A percentile compares a stretch with the other conserved stretches of the same genome.
These are phyloP conservation scores for Discostella pseudostelligera DNA, from an alignment of 108 stramenopile species.

Conservation along the genomic window DNA sequence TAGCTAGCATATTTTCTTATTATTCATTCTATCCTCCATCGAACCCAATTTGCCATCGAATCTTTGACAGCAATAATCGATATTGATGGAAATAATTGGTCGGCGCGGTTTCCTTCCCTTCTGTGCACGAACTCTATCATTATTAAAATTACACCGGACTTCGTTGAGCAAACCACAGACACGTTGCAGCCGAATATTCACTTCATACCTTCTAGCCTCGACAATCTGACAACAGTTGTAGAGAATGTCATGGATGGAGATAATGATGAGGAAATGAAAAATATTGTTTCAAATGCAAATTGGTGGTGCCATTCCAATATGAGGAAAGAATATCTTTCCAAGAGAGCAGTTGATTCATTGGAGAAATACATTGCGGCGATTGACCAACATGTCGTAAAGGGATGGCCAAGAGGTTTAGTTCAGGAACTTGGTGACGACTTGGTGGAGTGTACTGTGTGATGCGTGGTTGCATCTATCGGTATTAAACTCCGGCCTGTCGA, in stretches of 20 bases:
- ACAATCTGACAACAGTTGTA: constrained; percentile 34
- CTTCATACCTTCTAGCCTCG: constrained; percentile 46
- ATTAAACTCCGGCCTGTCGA: too few species aligned
- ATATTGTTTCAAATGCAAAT: constrained; percentile 45
- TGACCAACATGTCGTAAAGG: constrained; percentile 12
- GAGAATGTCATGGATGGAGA: constrained; percentile 26
- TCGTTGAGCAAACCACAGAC: constrained; percentile 43
- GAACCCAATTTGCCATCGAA: not conserved
- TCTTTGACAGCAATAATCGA: constrained; percentile 46
- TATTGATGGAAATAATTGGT: constrained; percentile 59
- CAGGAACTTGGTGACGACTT: constrained; percentile 6
- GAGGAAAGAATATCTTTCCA: constrained; percentile 14
- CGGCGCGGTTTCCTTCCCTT: constrained; percentile 44
- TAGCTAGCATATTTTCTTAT: not conserved
- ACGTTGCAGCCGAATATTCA: constrained; percentile 43
- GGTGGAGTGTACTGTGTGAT: constrained; percentile 20
- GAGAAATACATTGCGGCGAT: constrained; percentile 24
- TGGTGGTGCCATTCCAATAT: constrained; percentile 44
- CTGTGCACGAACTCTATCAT: constrained; percentile 54
- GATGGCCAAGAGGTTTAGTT: constrained; percentile 1
- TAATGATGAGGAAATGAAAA: constrained; percentile 32
- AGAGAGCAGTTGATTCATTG: constrained; percentile 18
- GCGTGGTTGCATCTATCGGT: not conserved
- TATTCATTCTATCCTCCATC: not conserved
- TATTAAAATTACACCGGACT: constrained; percentile 54